Conservation (phyloP, 139 green algal species). For the Auxenochlorella pyrenoidosa region DNA sequence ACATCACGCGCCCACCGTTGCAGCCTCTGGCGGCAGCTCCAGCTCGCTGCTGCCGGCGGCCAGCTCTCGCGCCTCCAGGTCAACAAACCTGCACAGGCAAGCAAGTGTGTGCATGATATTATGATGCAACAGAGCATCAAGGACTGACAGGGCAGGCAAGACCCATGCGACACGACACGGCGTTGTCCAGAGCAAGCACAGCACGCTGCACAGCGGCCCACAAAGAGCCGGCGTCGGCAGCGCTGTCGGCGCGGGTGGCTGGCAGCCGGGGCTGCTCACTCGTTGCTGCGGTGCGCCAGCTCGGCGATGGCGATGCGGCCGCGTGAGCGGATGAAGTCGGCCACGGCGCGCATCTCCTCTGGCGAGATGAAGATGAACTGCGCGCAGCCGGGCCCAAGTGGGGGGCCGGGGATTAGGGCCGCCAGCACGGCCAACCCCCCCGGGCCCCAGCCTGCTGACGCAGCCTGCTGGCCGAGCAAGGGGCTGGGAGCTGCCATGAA, state of each 20-base stretch:
- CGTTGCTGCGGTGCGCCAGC: constrained; percentile 67
- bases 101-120: not conserved
- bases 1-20: not conserved
- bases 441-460: too few relatives aligned
- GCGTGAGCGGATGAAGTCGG: constrained; percentile 71
- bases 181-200: too few relatives aligned
- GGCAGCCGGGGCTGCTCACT: not conserved
- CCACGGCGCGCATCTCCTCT: constrained; percentile 91
- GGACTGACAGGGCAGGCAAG: too few relatives aligned
- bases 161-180: too few relatives aligned
- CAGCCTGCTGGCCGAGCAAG: too few relatives aligned
- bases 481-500: too few relatives aligned
- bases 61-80: constrained; percentile 15
- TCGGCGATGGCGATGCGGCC: constrained; percentile 87
- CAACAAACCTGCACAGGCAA: not conserved
- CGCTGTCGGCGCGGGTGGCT: too few relatives aligned
- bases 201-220: too few relatives aligned
- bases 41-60: constrained; percentile 3
- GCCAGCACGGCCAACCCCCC: not conserved
- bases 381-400: not conserved
- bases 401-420: not conserved
- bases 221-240: not conserved
- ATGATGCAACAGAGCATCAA: too few relatives aligned
- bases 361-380: constrained; percentile 95
- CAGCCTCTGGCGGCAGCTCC: not conserved